phyloP scores from a whole-genome alignment of 2,329 filamentous ascomycete species.

The Volutella citrinella region DNA sequence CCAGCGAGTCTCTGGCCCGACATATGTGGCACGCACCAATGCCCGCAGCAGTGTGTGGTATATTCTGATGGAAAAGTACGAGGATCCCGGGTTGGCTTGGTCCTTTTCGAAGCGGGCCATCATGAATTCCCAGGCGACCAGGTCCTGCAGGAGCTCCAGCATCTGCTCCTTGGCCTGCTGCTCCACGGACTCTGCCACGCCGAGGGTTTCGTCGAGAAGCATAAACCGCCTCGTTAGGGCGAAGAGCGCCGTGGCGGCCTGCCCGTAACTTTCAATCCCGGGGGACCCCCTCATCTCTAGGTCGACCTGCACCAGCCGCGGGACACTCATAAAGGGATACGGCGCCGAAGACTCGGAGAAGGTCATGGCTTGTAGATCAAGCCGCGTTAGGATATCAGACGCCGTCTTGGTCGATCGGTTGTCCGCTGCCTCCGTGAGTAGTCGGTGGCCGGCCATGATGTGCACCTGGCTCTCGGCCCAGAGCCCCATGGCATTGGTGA shows the following conservation, averaged over 20 bases:
- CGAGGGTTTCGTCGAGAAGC: slow-evolving; percentile 14
- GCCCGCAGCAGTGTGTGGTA: slow-evolving; percentile 27
- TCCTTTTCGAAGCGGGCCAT: slow-evolving; percentile 21
- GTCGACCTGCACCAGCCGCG: slow-evolving; percentile 12
- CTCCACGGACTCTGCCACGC: neutral
- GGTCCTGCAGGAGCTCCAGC: slow-evolving; percentile 8
- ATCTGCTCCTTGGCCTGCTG: neutral
- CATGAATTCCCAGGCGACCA: slow-evolving; percentile 19
- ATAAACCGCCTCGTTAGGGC: slow-evolving; percentile 18
- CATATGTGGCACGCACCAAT: slow-evolving; percentile 13
- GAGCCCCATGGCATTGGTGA: slow-evolving; percentile 29
- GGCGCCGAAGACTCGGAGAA: slow-evolving; percentile 31
- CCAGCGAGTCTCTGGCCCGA: slow-evolving; percentile 26
- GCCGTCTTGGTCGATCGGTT: slow-evolving; percentile 13
- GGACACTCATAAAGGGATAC: slow-evolving; percentile 22
- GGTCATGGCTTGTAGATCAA: slow-evolving; percentile 34
- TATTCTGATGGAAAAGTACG: slow-evolving; percentile 23
- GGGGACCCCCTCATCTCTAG: slow-evolving; percentile 8
- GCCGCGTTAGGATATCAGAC: slow-evolving; percentile 24
- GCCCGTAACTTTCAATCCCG: slow-evolving; percentile 17
- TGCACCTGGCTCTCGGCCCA: slow-evolving; percentile 31
- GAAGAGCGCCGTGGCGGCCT: slow-evolving; percentile 20
- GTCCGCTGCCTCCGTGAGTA: slow-evolving; percentile 21
- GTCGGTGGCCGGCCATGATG: slow-evolving; percentile 25
- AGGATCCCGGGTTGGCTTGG: slow-evolving; percentile 3